Conservation (phyloP, 345 rosid genomes). For the Fremontodendron californicum region DNA sequence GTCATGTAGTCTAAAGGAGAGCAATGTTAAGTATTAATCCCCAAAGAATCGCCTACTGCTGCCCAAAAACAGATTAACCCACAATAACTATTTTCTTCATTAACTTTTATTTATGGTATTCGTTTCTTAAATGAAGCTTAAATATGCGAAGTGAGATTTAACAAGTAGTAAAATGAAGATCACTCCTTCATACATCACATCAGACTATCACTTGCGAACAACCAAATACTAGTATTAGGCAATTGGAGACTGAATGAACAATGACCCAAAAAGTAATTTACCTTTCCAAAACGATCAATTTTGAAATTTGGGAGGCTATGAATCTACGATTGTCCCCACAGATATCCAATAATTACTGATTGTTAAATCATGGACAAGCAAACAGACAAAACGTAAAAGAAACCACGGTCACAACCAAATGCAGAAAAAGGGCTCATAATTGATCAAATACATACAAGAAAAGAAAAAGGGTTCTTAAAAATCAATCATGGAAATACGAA, state of each 20-base stretch:
- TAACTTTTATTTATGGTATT: neutral
- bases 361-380: neutral
- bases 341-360: neutral
- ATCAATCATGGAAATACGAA: neutral
- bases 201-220: neutral
- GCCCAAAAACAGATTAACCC: neutral
- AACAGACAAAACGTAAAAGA: neutral
- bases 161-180: neutral
- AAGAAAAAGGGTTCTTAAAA: neutral
- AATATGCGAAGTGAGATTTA: neutral
- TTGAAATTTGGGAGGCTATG: neutral
- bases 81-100: neutral
- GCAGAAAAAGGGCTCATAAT: neutral
- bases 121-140: neutral
- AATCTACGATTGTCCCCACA: neutral
- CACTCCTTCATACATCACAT: neutral
- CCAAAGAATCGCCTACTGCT: neutral
- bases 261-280: neutral
- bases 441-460: neutral
- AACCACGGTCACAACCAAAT: neutral
- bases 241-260: neutral
- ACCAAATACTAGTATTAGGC: neutral
- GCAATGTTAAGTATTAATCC: neutral
- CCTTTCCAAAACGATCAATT: neutral
- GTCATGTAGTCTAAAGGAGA: neutral